These are phyloP conservation scores for Suhomyces wounanorum DNA, from an alignment of 1,139 yeast species.

Conservation along the genomic window DNA sequence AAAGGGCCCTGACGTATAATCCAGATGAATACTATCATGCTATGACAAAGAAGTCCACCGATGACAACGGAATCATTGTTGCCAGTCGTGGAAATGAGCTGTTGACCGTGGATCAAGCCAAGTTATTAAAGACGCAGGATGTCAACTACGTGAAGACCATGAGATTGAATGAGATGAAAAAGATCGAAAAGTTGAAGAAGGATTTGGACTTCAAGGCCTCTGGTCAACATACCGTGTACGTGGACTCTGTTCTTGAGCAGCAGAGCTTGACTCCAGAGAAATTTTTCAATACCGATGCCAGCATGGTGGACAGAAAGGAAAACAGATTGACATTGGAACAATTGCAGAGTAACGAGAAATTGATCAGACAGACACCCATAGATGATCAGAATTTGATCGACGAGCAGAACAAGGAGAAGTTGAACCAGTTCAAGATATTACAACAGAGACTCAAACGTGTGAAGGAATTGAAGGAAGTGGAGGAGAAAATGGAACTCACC, in stretches of 20 bases:
- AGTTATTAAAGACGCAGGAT: conserved; percentile 86
- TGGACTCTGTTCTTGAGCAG: conserved; percentile 60
- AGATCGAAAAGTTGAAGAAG: conserved; percentile 63
- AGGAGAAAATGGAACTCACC: conserved; percentile 71
- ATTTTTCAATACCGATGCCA: conserved; percentile 69
- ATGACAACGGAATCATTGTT: conserved; percentile 63
- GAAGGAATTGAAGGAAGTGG: conserved; percentile 64
- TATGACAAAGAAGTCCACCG: conserved; percentile 73
- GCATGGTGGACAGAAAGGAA: conserved; percentile 63
- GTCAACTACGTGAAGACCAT: conserved; percentile 79
- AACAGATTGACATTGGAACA: conserved; percentile 71
- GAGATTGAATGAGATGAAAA: conserved; percentile 65
- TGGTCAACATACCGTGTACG: conserved; percentile 86
- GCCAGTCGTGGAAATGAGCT: conserved; percentile 67
- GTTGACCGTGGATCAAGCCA: conserved; percentile 72
- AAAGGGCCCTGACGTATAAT: conserved; percentile 72
- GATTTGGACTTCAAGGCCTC: conserved; percentile 53
- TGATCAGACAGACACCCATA: conserved; percentile 28
- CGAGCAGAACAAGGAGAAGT: conserved; percentile 53
- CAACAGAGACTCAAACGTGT: conserved; percentile 68
- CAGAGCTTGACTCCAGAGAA: conserved; percentile 61
- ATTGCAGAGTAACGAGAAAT: conserved; percentile 43
- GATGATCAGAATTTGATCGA: conserved; percentile 40
- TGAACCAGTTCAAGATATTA: conserved; percentile 56
- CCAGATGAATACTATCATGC: conserved; percentile 98